phyloP scores from a whole-genome alignment of 352 stramenopile genomes.

The Globisporangium orthogonon region DNA sequence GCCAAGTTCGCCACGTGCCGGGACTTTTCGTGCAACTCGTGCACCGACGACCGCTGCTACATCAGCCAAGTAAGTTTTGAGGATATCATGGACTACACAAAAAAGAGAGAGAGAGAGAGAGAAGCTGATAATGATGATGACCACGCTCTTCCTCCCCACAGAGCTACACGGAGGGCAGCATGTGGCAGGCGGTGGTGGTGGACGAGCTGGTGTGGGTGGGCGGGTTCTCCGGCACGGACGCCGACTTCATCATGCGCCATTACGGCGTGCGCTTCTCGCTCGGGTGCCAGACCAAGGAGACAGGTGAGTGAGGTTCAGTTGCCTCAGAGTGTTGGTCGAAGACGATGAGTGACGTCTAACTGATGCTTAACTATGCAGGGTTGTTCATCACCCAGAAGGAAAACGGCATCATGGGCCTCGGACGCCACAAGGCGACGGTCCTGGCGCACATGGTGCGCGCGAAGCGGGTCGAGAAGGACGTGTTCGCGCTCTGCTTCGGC shows the following conservation, averaged over 20 bases:
- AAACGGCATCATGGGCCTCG: conserved; percentile 82
- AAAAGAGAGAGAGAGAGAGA: too few relatives aligned
- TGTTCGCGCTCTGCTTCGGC: conserved; percentile 84
- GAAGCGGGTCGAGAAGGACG: conserved; percentile 42
- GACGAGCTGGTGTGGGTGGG: conserved; percentile 78
- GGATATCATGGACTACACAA: too few relatives aligned
- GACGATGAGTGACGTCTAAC: background rate
- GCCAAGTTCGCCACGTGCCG: conserved; percentile 63
- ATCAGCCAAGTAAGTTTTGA: conserved; percentile 35
- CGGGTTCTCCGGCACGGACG: conserved; percentile 43
- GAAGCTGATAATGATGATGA: too few relatives aligned
- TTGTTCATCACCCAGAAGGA: conserved; percentile 81
- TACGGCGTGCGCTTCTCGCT: conserved; percentile 79
- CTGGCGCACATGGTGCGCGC: conserved; percentile 63
- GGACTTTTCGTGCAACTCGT: conserved; percentile 53
- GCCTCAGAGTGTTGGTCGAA: background rate
- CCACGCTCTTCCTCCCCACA: background rate
- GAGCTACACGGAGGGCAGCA: conserved; percentile 82
- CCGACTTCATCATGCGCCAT: conserved; percentile 26
- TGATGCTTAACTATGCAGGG: conserved; percentile 6
- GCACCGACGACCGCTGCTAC: conserved; percentile 23
- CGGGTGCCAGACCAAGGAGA: conserved; percentile 73
- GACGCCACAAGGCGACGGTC: conserved; percentile 53
- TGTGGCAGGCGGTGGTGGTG: conserved; percentile 72
- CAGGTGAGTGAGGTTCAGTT: conserved; percentile 16